A percentile compares a stretch with the other conserved stretches of the same genome.
These are phyloP conservation scores for Trifolium pratense DNA, from an alignment of 306 rosid species.

Conservation along the genomic window DNA sequence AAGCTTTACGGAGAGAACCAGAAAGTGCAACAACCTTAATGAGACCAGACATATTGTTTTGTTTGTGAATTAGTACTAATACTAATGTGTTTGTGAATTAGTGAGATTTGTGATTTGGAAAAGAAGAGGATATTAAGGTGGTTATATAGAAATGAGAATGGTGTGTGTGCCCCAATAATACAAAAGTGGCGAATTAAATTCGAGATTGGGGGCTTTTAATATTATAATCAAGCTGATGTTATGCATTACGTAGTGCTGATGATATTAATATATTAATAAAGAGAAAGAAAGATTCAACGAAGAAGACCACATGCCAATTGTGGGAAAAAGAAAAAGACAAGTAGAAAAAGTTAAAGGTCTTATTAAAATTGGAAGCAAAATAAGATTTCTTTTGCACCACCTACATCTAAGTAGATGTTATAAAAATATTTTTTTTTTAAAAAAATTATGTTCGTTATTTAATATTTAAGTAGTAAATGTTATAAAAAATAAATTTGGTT, in stretches of 20 bases:
- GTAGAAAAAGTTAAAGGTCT: no score
- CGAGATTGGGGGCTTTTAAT: neutral
- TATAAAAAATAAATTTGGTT: no score
- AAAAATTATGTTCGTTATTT: no score
- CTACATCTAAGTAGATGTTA: no score
- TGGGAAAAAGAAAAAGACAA: no score
- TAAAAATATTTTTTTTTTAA: no score
- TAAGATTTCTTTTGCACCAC: no score
- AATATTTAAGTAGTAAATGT: no score
- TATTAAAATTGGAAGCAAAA: no score
- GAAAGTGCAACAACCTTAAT: conserved; percentile 65
- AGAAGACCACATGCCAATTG: no score
- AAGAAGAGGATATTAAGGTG: neutral
- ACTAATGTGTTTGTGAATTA: neutral
- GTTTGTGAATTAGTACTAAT: neutral
- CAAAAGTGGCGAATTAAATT: neutral
- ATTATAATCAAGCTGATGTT: neutral
- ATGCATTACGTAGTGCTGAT: neutral
- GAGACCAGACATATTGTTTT: conserved; percentile 31
- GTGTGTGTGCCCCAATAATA: no score
- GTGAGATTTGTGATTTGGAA: neutral
- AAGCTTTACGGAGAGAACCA: conserved; percentile 69
- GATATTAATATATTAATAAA: neutral
- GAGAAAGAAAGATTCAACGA: no score
- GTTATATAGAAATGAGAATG: neutral